These are phyloP conservation scores for Jamesozyma lodderae DNA, from an alignment of 805 yeast genomes.

Conservation along the genomic window DNA sequence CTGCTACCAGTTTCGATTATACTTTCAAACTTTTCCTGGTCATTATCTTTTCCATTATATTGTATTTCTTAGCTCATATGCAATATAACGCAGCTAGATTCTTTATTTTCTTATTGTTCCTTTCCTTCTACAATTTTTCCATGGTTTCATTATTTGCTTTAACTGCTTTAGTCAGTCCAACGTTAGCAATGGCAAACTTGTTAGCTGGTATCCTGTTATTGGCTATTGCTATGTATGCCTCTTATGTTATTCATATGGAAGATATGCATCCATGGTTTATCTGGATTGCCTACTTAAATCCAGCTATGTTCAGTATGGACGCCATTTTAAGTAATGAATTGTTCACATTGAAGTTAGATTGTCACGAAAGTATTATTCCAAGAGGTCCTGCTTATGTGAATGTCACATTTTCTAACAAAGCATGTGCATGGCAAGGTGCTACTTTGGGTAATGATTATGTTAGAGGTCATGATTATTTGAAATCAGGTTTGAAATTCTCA, in stretches of 20 bases:
- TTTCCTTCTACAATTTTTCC: constrained; percentile 36
- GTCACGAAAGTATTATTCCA: constrained; percentile 47
- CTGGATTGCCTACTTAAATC: constrained; percentile 53
- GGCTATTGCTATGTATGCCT: constrained; percentile 48
- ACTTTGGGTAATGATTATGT: constrained; percentile 43
- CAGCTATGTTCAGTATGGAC: constrained; percentile 52
- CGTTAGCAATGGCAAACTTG: constrained; percentile 51
- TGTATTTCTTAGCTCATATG: constrained; percentile 48
- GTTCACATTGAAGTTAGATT: constrained; percentile 44
- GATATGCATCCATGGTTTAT: constrained; percentile 64
- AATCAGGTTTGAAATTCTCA: constrained; percentile 38
- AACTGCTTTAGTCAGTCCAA: constrained; percentile 42
- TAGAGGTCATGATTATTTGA: constrained; percentile 48
- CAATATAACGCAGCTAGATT: constrained; percentile 40
- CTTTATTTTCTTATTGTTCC: constrained; percentile 40
- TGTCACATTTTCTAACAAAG: constrained; percentile 31
- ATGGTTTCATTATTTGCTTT: constrained; percentile 46
- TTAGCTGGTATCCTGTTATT: constrained; percentile 49
- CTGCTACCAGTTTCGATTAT: constrained; percentile 47
- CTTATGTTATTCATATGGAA: constrained; percentile 51
- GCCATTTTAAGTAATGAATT: constrained; percentile 58
- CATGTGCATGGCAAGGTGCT: constrained; percentile 56
- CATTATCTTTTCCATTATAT: constrained; percentile 36
- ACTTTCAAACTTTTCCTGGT: constrained; percentile 43
- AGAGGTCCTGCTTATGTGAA: constrained; percentile 44